Base-by-base conservation (phyloP, 768 basidiomycete genomes). In the Rossbeevera mucosa region DNA sequence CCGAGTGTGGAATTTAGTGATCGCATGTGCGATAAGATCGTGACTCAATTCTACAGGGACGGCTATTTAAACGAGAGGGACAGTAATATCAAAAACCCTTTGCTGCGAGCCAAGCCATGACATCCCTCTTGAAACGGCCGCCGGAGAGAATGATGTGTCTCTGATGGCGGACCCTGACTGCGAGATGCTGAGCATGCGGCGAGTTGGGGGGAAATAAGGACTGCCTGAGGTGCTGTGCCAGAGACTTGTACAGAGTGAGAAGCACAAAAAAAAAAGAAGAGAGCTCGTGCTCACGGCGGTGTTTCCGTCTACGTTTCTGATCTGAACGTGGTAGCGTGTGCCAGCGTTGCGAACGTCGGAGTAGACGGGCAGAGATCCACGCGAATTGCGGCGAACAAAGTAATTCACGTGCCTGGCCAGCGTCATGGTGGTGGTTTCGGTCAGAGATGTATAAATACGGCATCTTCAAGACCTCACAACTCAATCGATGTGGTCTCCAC, bases 311-410 rank as follows among this genome's bases (percentile, higher is more conserved):
- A 91, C 73, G 67, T 89, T 86, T 48, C 83, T 79, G 52, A 91
- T 75, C 42, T 78, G 74, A 41, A 85, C 68, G 30, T 79, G 71
- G 54, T 80, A 71, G 50, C 81, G 79, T 4, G 82, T 78, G 53
- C 84, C 79, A 26, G 70, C 80, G 64, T 85, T 88, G 56, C 85
- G 81, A 42, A 87, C 64, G 64, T 90, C 85, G 25, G 85, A 79
- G 66, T 89, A 89, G 22, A 91, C 85, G 41, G 88, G 88, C 26
- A 91, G 75, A 44, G 79, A 78, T 28, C 86, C 85, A 46, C 76
- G 76, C 44, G 78, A 66, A 67, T 87, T 90, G 55, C 88, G 80
- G 20, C 80, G 77, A 42, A 91, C 74, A 55, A 77, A 79, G 70
- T 88, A 91, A 51, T 47, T 21, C 54, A 62, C 52, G 55, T 64